Base-by-base conservation (phyloP, 441 rosid genomes). In the Raphanus hybrid region DNA sequence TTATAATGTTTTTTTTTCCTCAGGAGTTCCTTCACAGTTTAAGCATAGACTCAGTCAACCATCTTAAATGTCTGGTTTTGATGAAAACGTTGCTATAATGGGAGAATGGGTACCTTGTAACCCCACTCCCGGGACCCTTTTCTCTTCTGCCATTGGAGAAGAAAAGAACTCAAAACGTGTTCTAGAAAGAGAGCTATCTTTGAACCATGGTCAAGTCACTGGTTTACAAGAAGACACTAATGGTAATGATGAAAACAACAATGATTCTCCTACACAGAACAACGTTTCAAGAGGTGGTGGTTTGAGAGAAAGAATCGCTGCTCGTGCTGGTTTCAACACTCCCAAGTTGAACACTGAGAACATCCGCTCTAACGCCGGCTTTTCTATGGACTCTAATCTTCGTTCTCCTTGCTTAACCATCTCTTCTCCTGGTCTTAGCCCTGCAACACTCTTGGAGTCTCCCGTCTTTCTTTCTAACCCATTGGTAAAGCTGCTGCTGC, bases 41-140 rank as follows among this genome's bases (percentile, higher is more conserved):
- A 41, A 73, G 64, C 75, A 63, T 66, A 68, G 73, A 74, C 75
- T 66, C 70, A 76, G 71, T 66, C 68, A 64, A 58, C 62, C 18
- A 75, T 79, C 61, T 48, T 9, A 74, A 74, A 90, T 95, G 97
- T 83, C 88, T 73, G 92, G 98, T 68, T 82, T 87, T 77, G 91
- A 89, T 77, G 92, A 95, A 72, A 88, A 87, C 70, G 87, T 88
- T 67, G 90, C 91, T 62, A 81, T 92, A 63, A 80, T 80, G 83
- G 77, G 69, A 67, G 97, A 93, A 54, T 93, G 98, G 98, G 85
- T 86, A 62, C 93, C 92, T 69, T 91, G 92, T 41, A 85, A 87
- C 83, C 92, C 90, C 3, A 88, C 89, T 75, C 90, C 94, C 3
- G 82, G 88, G 65, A 59, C 92, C 0, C 84, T 85, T 74, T 90